phyloP scores from a whole-genome alignment of 208 protist species.

The Entamoeba invadens region DNA sequence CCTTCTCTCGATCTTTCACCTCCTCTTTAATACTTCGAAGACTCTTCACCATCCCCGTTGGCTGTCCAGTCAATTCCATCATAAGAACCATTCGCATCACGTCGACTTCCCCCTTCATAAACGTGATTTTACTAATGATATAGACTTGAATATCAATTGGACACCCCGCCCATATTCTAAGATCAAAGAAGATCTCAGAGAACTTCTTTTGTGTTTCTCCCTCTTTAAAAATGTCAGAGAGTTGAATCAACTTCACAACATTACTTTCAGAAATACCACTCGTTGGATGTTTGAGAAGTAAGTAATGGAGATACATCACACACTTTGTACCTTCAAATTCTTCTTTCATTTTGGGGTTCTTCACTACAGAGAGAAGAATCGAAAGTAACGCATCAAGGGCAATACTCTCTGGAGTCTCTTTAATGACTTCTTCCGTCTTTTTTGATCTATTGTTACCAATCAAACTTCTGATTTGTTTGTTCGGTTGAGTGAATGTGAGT shows the following conservation, averaged over 20 bases:
- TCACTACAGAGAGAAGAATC: neutral
- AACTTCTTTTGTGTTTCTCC: neutral
- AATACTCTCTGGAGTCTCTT: neutral
- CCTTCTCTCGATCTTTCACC: too few species aligned
- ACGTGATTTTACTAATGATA: neutral
- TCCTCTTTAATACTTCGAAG: neutral
- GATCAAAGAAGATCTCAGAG: neutral
- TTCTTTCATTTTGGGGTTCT: neutral
- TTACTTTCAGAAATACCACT: neutral
- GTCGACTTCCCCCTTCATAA: neutral
- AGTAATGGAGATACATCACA: neutral
- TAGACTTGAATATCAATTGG: neutral
- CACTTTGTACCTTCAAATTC: neutral
- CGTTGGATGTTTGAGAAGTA: neutral
- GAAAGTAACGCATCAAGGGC: neutral
- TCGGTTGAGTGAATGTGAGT: too few species aligned
- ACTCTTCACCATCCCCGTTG: neutral
- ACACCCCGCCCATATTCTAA: neutral
- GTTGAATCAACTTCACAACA: neutral
- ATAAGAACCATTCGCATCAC: neutral
- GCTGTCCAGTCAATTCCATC: neutral
- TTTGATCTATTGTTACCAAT: too few species aligned
- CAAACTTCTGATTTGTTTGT: too few species aligned
- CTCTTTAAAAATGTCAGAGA: neutral
- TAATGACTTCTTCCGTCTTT: too few species aligned